Evolutionary conservation across 345 rosid genomes (phyloP).

Genomic region (Heritiera littoralis): DNA sequence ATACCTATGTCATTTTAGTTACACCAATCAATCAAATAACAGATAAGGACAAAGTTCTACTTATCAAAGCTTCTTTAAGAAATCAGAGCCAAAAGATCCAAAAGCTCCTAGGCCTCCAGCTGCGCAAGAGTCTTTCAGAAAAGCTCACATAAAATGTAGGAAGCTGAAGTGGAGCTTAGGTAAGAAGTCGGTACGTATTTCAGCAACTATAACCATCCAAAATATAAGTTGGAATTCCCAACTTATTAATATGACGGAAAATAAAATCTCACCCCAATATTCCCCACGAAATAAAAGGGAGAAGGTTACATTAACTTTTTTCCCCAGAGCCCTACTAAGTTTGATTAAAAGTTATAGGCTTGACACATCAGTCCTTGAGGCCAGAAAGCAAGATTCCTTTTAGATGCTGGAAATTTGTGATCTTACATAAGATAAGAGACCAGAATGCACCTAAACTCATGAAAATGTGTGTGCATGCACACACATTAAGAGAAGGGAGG

Average conservation of each 20-base stretch:
- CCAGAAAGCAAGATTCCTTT: neutral
- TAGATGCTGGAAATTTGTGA: neutral
- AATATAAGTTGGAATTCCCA: neutral
- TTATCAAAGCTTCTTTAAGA: neutral
- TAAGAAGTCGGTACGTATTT: neutral
- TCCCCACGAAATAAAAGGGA: neutral
- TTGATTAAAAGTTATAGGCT: neutral
- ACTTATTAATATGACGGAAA: neutral
- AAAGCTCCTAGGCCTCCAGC: neutral
- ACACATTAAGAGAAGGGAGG: neutral
- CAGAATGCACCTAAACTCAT: neutral
- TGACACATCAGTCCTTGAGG: neutral
- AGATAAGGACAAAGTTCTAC: neutral
- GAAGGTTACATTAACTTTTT: neutral
- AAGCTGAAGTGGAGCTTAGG: neutral
- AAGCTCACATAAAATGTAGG: neutral
- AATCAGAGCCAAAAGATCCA: neutral
- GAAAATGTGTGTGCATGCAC: neutral
- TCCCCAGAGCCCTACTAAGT: neutral
- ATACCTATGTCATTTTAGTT: neutral
- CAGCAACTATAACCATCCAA: neutral
- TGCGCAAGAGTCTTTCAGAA: neutral
- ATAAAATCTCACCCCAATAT: neutral
- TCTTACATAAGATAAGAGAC: neutral
- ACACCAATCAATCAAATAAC: conserved; percentile 5